Percentiles rank a stretch among this genome's conserved stretches.
Evolutionary conservation across 495 filamentous ascomycete genomes (phyloP).

Genomic region (Collariella sp.): DNA sequence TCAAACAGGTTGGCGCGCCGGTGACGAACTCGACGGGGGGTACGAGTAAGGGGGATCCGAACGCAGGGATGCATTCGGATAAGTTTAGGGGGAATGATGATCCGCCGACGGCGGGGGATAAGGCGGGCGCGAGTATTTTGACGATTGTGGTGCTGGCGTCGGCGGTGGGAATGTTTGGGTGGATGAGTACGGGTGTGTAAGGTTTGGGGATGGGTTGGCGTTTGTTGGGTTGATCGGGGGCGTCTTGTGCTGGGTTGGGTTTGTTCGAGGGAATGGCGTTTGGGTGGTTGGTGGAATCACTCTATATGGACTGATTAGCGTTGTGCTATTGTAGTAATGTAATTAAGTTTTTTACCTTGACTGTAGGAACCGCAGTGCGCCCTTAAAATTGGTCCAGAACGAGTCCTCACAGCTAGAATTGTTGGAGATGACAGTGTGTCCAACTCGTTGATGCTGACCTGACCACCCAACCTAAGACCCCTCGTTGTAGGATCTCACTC

Average conservation of each 20-base stretch:
- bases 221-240: not conserved
- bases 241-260: not conserved
- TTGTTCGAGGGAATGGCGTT: not conserved
- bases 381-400: too few relatives aligned
- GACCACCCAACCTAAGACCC: too few relatives aligned
- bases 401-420: too few relatives aligned
- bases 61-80: slow-evolving; percentile 41
- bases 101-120: slow-evolving; percentile 50
- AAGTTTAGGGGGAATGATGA: slow-evolving; percentile 8
- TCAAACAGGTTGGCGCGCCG: slow-evolving; percentile 35
- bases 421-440: too few relatives aligned
- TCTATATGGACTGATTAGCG: not conserved
- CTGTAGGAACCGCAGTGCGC: too few relatives aligned
- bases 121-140: slow-evolving; percentile 57
- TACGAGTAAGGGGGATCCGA: slow-evolving; percentile 54
- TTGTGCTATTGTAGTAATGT: not conserved
- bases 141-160: slow-evolving; percentile 42
- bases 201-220: not conserved
- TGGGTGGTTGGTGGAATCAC: not conserved
- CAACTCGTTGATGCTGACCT: too few relatives aligned
- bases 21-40: slow-evolving; percentile 53
- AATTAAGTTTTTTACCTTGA: not conserved
- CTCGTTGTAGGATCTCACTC: too few relatives aligned
- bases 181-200: slow-evolving; percentile 38
- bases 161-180: slow-evolving; percentile 34